phyloP scores from a whole-genome alignment of 176 grass and related monocot species.

The Aegilops tauschii region DNA sequence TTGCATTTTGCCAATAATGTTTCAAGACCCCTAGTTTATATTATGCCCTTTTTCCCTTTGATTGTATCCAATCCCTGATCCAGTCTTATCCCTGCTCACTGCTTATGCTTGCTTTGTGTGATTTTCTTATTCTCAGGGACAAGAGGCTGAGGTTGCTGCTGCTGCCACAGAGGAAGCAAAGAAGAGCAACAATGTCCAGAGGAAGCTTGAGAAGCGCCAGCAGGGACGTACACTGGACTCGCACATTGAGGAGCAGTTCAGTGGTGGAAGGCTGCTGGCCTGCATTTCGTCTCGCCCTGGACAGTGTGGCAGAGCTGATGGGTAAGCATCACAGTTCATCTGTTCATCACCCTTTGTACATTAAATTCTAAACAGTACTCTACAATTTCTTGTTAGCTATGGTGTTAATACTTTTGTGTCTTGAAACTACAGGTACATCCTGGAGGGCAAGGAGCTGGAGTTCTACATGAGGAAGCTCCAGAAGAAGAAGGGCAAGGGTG shows the following conservation, averaged over 20 bases:
- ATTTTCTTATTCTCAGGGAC: constrained; percentile 1
- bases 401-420: background rate
- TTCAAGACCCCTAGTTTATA: too few relatives aligned
- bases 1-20: background rate
- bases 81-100: background rate
- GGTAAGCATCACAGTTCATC: constrained; percentile 18
- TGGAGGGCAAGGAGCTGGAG: constrained; percentile 88
- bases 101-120: background rate
- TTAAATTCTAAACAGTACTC: too few relatives aligned
- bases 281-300: constrained; percentile 87
- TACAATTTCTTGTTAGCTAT: background rate
- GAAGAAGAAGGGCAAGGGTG: constrained; percentile 88
- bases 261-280: constrained; percentile 69
- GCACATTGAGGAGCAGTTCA: constrained; percentile 88
- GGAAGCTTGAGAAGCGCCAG: constrained; percentile 81
- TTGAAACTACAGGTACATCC: constrained; percentile 52
- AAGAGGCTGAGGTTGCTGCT: constrained; percentile 28
- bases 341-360: background rate
- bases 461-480: constrained; percentile 95
- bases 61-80: background rate
- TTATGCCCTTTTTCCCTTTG: background rate
- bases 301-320: constrained; percentile 85
- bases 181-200: constrained; percentile 69
- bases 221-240: constrained; percentile 57
- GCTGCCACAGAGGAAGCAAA: constrained; percentile 57